Evolutionary conservation across 768 basidiomycete genomes (phyloP).

Genomic region (Termitomyces sp.): DNA sequence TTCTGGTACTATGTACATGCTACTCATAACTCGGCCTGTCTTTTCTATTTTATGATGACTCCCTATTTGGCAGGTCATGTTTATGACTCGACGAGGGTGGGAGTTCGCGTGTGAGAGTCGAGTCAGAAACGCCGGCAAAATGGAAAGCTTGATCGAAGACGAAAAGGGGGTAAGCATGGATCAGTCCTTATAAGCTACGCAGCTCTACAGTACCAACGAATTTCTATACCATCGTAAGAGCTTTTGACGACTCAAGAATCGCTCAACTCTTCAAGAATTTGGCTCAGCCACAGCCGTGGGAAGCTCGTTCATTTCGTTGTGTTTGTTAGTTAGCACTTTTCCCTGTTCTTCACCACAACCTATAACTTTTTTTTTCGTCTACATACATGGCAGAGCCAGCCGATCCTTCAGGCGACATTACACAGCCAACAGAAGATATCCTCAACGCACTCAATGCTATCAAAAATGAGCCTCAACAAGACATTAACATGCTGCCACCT

Average conservation of each 20-base stretch:
- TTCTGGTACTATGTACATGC: not conserved
- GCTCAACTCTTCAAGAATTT: not conserved
- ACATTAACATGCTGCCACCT: conserved; percentile 25
- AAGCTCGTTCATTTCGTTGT: not conserved
- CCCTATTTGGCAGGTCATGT: not conserved
- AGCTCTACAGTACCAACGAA: not conserved
- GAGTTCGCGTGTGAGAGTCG: conserved; percentile 6
- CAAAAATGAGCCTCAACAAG: conserved; percentile 21
- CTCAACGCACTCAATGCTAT: conserved; percentile 22
- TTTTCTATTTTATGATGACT: not conserved
- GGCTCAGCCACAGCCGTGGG: conserved; percentile 3
- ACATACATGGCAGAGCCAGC: conserved; percentile 9
- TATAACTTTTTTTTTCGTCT: conserved; percentile 4
- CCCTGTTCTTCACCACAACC: conserved; percentile 1
- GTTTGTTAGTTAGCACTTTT: not conserved
- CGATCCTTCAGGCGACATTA: conserved; percentile 20
- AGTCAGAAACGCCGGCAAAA: conserved; percentile 10
- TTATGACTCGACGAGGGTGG: not conserved
- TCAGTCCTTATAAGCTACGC: not conserved
- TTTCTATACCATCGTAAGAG: not conserved
- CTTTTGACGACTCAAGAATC: not conserved
- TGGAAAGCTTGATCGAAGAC: conserved; percentile 9
- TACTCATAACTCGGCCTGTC: not conserved
- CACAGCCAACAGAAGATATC: conserved; percentile 30
- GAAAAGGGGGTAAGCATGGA: conserved; percentile 4